Conservation (phyloP, 139 green algal species). For the Picochlorum sp. region DNA sequence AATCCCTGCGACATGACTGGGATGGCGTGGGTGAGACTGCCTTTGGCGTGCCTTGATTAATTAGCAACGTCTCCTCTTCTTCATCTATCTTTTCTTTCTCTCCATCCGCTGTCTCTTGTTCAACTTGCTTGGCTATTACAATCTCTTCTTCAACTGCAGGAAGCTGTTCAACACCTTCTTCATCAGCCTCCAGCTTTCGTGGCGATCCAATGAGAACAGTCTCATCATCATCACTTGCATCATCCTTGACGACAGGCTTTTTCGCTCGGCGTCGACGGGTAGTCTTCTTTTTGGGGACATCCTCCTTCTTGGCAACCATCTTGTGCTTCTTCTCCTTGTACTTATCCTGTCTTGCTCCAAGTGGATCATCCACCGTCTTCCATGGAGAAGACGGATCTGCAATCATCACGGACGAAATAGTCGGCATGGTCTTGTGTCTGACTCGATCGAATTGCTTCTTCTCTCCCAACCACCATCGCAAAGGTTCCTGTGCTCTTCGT, state of each 20-base stretch:
- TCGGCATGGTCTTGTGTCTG: constrained; percentile 34
- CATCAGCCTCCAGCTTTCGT: background rate
- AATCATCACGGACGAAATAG: constrained; percentile 16
- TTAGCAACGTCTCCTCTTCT: constrained; percentile 1
- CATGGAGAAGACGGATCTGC: constrained; percentile 24
- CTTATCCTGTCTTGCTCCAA: background rate
- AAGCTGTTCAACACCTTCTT: too few species aligned
- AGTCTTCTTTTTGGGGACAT: background rate
- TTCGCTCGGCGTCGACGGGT: background rate
- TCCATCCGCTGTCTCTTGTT: background rate
- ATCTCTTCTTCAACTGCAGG: background rate
- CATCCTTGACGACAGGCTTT: background rate
- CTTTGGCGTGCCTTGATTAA: constrained; percentile 1
- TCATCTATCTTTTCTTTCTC: background rate
- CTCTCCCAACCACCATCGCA: constrained; percentile 35
- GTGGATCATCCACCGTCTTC: constrained; percentile 21
- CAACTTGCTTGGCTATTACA: background rate
- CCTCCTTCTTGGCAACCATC: background rate
- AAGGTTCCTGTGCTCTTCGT: constrained; percentile 8
- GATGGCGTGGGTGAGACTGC: background rate
- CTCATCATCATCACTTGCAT: background rate
- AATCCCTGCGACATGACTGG: too few species aligned
- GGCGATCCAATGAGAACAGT: constrained; percentile 1
- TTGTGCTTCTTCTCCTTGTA: constrained; percentile 1
- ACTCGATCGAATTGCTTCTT: constrained; percentile 19